These are phyloP conservation scores for Beta lomatogona DNA, from an alignment of 179 eudicot species.

Conservation along the genomic window DNA sequence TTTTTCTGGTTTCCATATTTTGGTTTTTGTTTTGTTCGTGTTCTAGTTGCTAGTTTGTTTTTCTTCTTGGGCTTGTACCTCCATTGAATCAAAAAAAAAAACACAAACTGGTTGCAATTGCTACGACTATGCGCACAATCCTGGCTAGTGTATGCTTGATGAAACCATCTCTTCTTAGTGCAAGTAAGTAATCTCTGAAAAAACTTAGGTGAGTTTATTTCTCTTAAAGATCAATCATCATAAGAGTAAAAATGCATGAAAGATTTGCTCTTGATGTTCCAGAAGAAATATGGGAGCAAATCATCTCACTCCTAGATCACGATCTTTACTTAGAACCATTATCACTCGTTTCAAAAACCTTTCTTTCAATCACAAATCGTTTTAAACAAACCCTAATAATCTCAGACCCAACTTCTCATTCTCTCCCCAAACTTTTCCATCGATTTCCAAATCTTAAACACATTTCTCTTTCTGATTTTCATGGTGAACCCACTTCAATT, in stretches of 20 bases:
- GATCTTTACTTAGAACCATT: conserved; percentile 46
- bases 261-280: conserved; percentile 40
- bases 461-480: conserved; percentile 34
- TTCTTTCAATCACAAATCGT: conserved; percentile 51
- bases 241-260: conserved; percentile 28
- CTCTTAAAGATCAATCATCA: no score
- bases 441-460: conserved; percentile 51
- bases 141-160: no score
- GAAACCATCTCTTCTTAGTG: no score
- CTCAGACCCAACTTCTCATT: conserved; percentile 39
- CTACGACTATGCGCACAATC: no score
- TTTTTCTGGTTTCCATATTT: no score
- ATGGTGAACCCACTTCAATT: conserved; percentile 31
- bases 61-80: no score
- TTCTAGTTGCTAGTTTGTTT: no score
- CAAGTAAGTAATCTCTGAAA: no score
- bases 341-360: conserved; percentile 49
- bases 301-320: conserved; percentile 39
- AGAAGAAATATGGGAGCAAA: conserved; percentile 65
- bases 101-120: no score
- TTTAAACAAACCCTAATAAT: conserved; percentile 40
- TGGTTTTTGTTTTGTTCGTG: no score
- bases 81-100: no score
- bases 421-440: conserved; percentile 41
- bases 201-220: no score